Conservation (phyloP, 352 stramenopile species). For the Globisporangium carolinianum region DNA sequence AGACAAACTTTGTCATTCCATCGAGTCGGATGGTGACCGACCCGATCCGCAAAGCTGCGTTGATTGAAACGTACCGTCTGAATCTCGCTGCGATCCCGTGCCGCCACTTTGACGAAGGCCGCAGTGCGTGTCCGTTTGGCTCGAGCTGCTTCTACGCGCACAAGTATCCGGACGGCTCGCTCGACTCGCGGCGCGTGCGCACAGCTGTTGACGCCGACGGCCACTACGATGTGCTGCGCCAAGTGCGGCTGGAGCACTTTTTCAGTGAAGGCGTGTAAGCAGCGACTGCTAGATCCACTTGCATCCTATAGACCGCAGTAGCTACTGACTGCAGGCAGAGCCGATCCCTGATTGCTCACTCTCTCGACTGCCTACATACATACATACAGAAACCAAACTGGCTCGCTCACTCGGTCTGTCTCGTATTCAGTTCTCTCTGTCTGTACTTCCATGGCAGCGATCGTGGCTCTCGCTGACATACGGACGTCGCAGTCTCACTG, state of each 20-base stretch:
- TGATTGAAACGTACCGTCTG: conserved; percentile 67
- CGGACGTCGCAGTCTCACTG: too few relatives aligned
- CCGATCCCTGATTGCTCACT: neutral
- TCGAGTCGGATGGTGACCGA: conserved; percentile 74
- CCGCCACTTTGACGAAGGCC: conserved; percentile 77
- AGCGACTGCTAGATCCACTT: neutral
- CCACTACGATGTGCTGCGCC: conserved; percentile 67
- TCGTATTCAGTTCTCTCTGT: too few relatives aligned
- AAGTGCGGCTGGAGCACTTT: conserved; percentile 68
- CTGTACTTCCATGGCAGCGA: too few relatives aligned
- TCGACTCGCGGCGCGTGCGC: conserved; percentile 54
- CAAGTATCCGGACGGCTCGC: conserved; percentile 52
- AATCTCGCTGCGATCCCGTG: conserved; percentile 75
- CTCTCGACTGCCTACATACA: too few relatives aligned
- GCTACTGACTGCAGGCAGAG: neutral
- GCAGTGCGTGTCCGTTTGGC: conserved; percentile 79
- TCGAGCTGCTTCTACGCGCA: conserved; percentile 86
- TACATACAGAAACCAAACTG: neutral
- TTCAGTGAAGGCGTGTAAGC: conserved; percentile 24
- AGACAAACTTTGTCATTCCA: conserved; percentile 82
- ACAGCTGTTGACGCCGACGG: conserved; percentile 65
- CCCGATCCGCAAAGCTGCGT: conserved; percentile 51
- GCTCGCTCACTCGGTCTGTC: neutral
- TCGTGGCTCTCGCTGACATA: too few relatives aligned
- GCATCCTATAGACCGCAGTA: neutral